Evolutionary conservation across 2,329 filamentous ascomycete genomes (phyloP).

Genomic region (Nothomitra cinnamomea): DNA sequence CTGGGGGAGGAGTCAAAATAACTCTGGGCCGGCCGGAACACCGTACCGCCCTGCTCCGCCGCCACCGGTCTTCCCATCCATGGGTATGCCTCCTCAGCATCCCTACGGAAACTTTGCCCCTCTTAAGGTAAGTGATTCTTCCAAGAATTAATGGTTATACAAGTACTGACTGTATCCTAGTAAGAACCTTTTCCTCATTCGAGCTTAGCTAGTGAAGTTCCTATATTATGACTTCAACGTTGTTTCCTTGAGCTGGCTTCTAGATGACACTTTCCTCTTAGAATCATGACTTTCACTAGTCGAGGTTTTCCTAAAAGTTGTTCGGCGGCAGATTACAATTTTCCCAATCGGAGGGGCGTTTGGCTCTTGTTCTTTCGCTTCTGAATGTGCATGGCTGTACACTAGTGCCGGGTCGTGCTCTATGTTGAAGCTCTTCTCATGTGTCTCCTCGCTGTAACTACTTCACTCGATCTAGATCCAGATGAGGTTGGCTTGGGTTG

Average conservation of each 20-base stretch:
- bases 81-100: constrained; percentile 48
- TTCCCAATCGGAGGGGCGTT: not conserved
- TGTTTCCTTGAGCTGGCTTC: constrained; percentile 3
- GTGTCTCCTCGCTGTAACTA: constrained; percentile 2
- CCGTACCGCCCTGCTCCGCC: constrained; percentile 89
- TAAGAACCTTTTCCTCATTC: constrained; percentile 2
- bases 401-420: not conserved
- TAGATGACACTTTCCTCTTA: not conserved
- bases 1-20: constrained; percentile 98
- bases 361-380: not conserved
- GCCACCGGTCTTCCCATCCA: constrained; percentile 53
- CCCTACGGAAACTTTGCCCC: constrained; percentile 48
- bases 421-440: not conserved
- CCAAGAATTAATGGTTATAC: too few relatives aligned
- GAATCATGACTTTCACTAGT: not conserved
- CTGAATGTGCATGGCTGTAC: not conserved
- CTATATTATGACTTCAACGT: not conserved
- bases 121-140: constrained; percentile 32
- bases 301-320: not conserved
- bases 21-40: constrained; percentile 88
- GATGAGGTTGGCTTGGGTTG: constrained; percentile 1
- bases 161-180: not conserved
- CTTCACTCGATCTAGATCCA: not conserved
- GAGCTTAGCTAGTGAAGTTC: not conserved
- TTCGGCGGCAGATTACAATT: constrained; percentile 1